Conservation (phyloP, 768 basidiomycete genomes). For the Strobilomyces dryophilus region DNA sequence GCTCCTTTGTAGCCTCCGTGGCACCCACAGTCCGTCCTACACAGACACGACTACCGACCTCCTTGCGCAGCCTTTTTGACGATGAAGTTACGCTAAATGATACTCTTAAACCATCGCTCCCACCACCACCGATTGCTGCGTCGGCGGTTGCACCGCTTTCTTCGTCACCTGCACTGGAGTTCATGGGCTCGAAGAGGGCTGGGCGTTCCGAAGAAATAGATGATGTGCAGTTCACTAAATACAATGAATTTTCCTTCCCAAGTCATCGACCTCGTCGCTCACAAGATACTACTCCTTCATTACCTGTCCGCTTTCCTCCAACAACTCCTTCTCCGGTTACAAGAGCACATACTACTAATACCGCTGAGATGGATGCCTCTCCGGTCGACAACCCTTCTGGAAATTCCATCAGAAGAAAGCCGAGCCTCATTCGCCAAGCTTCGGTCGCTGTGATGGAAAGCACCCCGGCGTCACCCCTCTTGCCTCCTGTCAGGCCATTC, state of each 20-base stretch:
- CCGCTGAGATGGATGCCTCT: constrained; percentile 19
- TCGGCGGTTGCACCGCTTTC: constrained; percentile 26
- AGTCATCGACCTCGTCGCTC: constrained; percentile 56
- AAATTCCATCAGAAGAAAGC: constrained; percentile 24
- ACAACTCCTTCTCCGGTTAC: constrained; percentile 32
- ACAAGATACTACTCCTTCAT: constrained; percentile 42
- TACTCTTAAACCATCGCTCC: constrained; percentile 39
- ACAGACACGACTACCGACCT: constrained; percentile 63
- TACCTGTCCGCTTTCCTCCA: constrained; percentile 17
- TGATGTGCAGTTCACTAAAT: constrained; percentile 41
- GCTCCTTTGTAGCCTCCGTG: constrained; percentile 10
- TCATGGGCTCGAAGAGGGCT: constrained; percentile 30
- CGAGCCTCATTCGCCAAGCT: constrained; percentile 46
- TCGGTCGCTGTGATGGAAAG: constrained; percentile 55
- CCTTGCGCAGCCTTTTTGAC: constrained; percentile 76
- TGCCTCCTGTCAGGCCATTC: constrained; percentile 45
- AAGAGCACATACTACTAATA: constrained; percentile 34
- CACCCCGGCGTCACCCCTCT: constrained; percentile 32
- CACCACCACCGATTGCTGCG: constrained; percentile 23
- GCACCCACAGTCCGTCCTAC: constrained; percentile 49
- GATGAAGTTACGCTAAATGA: constrained; percentile 42
- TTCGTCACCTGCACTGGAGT: constrained; percentile 36
- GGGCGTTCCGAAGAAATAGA: constrained; percentile 33
- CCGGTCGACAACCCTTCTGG: constrained; percentile 10
- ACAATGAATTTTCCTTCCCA: constrained; percentile 53